Base-by-base conservation (phyloP, 176 grass and related monocot genomes). In the Alopecurus myosuroides region DNA sequence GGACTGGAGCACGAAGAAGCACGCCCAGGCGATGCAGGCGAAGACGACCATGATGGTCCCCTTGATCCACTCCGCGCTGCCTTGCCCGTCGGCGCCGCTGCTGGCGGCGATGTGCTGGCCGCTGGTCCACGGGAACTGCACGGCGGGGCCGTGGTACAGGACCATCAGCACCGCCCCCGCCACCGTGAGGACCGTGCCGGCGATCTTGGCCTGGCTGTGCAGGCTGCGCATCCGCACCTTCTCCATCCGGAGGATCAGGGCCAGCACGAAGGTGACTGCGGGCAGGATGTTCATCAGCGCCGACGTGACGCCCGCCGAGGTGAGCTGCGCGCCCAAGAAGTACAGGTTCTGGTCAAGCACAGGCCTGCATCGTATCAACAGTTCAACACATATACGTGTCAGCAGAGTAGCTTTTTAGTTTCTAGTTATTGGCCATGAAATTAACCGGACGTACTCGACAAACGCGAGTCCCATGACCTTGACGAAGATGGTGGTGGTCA, bases 271-370 rank as follows among this genome's bases (percentile, higher is more conserved):
- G 56, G 95, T 98, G 61, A 98, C 77, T 7, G 93, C 93, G 14
- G 93, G 93, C 53, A 98, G 91, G 65, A 95, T 95, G 91, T 98
- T 98, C n/a, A 90, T 49, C 0, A 98, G 72, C 26, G 96, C 93
- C 5, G 96, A 85, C 0, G 92, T 89, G 79, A 98, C 92, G 66
- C 96, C 85, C 15, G 96, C 93, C 0, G 89, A 87, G 33, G 96
- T 98, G 20, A 85, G 74, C 1, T 95, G 87, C 0, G 85, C 79
- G 0, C 96, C 96, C 93, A 90, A 85, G 85, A 85, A 95, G 86
- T 98, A 98, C 3, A 98, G 88, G 81, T 95, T 98, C 80, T 94
- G 93, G 77, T 95, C 96, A 58, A 98, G 65, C 62, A 98, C 96
- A 1, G 96, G 96, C 13, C 96, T 98, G 87, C n/a, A n/a, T n/a